phyloP scores from a whole-genome alignment of 345 rosid species.

The Eucalyptus guilfoylei region DNA sequence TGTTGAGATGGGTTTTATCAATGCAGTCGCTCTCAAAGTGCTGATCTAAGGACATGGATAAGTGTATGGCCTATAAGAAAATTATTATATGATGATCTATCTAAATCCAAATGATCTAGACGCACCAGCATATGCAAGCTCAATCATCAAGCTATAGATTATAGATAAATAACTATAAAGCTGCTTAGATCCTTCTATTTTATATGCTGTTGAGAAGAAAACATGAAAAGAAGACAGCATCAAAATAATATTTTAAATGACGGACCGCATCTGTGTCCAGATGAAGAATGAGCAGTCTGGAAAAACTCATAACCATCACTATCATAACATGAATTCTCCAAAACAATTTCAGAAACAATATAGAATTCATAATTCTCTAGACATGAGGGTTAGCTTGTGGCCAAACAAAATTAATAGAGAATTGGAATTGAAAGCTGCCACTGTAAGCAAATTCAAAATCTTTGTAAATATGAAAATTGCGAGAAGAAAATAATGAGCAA shows the following conservation, averaged over 20 bases:
- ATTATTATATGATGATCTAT: background rate
- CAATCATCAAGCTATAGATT: background rate
- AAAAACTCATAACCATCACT: background rate
- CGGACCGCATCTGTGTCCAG: background rate
- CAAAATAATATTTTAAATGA: background rate
- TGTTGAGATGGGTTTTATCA: background rate
- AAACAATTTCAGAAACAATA: background rate
- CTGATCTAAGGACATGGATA: background rate
- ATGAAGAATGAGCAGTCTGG: background rate
- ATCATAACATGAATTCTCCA: background rate
- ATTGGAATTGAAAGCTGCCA: background rate
- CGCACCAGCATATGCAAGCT: background rate
- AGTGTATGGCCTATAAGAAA: background rate
- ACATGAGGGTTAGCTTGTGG: background rate
- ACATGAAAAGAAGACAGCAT: background rate
- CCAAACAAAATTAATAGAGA: background rate
- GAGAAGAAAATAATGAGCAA: background rate
- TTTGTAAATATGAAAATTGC: background rate
- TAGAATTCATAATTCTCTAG: background rate
- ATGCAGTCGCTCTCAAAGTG: background rate
- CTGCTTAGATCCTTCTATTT: background rate
- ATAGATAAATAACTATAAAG: background rate
- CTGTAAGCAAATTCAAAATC: background rate
- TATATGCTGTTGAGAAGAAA: background rate
- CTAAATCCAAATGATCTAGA: background rate